Evolutionary conservation across 179 eudicot species (phyloP).

Genomic region (Beta macrorhiza): DNA sequence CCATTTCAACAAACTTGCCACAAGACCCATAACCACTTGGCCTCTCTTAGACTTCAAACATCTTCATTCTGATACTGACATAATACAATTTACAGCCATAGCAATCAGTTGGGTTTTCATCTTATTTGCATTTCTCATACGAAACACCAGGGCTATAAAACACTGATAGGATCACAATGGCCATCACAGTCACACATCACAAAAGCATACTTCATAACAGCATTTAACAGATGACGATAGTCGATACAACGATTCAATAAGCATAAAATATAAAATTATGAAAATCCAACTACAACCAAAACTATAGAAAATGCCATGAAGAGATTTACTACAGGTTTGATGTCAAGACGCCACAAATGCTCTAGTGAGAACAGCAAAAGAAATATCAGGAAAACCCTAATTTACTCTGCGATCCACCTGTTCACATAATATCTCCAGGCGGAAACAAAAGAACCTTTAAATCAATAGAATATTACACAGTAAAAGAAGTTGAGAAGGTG

Average conservation of each 20-base stretch:
- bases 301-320: too few species aligned
- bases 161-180: not conserved
- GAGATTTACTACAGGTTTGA: too few species aligned
- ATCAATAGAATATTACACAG: not conserved
- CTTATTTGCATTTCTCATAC: not conserved
- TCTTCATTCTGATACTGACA: not conserved
- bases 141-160: not conserved
- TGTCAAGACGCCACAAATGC: not conserved
- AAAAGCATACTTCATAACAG: not conserved
- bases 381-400: not conserved
- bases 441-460: not conserved
- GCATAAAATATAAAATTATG: too few species aligned
- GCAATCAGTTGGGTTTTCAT: not conserved
- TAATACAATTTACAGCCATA: not conserved
- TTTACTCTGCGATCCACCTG: not conserved
- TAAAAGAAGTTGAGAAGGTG: not conserved
- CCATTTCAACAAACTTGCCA: not conserved
- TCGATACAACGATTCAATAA: not conserved
- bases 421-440: not conserved
- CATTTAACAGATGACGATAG: not conserved
- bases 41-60: not conserved
- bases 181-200: not conserved
- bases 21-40: not conserved
- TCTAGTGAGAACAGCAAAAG: not conserved
- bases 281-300: too few species aligned